Conservation (phyloP, 2,329 filamentous ascomycete genomes). For the Cercospora nicotianae region DNA sequence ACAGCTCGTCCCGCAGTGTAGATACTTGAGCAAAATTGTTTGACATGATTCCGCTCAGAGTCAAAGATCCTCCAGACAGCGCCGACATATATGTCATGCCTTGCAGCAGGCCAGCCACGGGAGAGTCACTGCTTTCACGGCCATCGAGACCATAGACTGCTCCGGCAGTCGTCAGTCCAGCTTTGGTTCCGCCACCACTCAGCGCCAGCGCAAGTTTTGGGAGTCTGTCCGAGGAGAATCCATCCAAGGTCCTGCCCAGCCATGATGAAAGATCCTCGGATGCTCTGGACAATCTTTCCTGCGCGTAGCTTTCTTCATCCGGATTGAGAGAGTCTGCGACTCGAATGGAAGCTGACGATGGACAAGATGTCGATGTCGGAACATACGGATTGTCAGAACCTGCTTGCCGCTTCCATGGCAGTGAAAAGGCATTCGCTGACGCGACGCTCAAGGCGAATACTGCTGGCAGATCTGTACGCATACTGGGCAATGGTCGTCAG, state of each 20-base stretch:
- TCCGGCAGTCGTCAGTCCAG: slow-evolving; percentile 21
- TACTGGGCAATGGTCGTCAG: not conserved
- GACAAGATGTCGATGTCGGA: slow-evolving; percentile 11
- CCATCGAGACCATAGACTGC: slow-evolving; percentile 19
- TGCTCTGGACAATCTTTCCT: slow-evolving; percentile 6
- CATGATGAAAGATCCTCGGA: slow-evolving; percentile 12
- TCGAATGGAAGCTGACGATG: slow-evolving; percentile 7
- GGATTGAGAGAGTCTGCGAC: slow-evolving; percentile 13
- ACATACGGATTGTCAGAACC: slow-evolving; percentile 10
- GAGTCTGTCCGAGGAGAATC: slow-evolving; percentile 4
- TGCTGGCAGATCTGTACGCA: not conserved
- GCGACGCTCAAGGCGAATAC: slow-evolving; percentile 3
- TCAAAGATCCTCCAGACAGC: slow-evolving; percentile 21
- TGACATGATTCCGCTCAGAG: slow-evolving; percentile 19
- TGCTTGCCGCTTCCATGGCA: slow-evolving; percentile 12
- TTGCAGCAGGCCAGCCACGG: slow-evolving; percentile 17
- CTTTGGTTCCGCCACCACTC: slow-evolving; percentile 21
- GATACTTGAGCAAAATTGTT: slow-evolving; percentile 22
- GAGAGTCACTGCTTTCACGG: slow-evolving; percentile 15
- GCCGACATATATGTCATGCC: slow-evolving; percentile 21
- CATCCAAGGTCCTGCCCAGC: slow-evolving; percentile 12
- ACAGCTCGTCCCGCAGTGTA: slow-evolving; percentile 10
- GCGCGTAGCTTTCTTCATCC: slow-evolving; percentile 13
- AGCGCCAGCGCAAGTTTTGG: slow-evolving; percentile 18
- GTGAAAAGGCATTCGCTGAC: not conserved